Base-by-base conservation (phyloP, 805 yeast genomes). In the Komagataella mondaviorum region DNA sequence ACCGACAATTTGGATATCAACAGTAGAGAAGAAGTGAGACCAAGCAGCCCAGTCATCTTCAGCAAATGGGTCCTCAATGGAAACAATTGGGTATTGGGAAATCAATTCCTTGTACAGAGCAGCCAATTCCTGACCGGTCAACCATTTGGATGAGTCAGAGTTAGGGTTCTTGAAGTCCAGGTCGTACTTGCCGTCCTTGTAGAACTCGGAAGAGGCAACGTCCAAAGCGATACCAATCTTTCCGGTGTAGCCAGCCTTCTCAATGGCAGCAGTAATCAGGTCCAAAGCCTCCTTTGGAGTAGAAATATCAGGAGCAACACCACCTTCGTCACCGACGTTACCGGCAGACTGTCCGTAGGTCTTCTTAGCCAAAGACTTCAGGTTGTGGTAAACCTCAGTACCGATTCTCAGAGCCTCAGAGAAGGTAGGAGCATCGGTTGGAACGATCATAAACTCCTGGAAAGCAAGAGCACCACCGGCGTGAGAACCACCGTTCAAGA, bases 271-370 rank as follows among this genome's bases (percentile, higher is more conserved):
- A 63, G 81, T 78, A 71, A 91, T 88, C 72, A 91, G 83, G 78
- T 93, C 97, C 61, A 91, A 78, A 64, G 98, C 99, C 82, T 91
- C 98, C 73, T 81, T 87, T 69, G 99, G 91, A 63, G 96, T 81
- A 61, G 85, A 80, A 62, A 93, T 83, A 74, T 89, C 88, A 74
- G 99, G 99, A 66, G 99, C 99, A 78, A 91, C 96, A 83, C 99
- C 99, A 85, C 99, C 99, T 81, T 91, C 99, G 75, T 91, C 99
- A 83, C 99, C 99, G 70, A 91, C 99, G 78, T 91, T 91, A 77
- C 96, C 98, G 66, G 99, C 99, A 57, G 95, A 84, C 69, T 88
- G 85, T 70, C 99, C 99, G 85, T 91, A 93, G 72, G 76, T 79
- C 83, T 88, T 84, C 83, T 88, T 87, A 72, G 98, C 85, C 66